Evolutionary conservation across 768 basidiomycete genomes (phyloP), one percentile per base, ranked within the genome.

Genomic region (Multifurca ochricompacta): DNA sequence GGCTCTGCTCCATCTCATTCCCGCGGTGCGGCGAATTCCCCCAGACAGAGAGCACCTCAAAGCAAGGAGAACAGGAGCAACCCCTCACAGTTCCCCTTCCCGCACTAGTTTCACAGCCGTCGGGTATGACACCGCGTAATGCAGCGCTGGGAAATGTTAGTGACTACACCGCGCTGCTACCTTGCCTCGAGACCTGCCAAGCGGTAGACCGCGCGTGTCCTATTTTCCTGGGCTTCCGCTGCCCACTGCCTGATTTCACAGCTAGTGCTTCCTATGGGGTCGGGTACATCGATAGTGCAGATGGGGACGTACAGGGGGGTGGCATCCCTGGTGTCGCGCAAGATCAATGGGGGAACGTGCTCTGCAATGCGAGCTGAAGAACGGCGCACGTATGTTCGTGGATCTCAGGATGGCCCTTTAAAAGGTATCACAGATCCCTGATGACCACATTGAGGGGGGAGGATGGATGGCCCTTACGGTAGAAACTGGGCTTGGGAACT

Each of bases 181-280:
- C 91, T 3, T 92, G 90, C 65, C 69, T 90, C 9, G 91, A 91
- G 69, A 79, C 77, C 28, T 94, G 91, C 69, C 75, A 79, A 16
- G 74, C 77, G 1, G 81, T 78, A 21, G 84, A 87, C 59, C 78
- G 91, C 25, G 78, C 87, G 10, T 94, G 91, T 65, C 91, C 91
- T 4, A 73, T 73, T 27, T 81, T 88, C 61, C 59, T 94, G 9
- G 76, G 78, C 2, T 86, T 89, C 69, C 68, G 69, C 56, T 92
- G 91, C 59, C 91, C 89, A 2, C 62, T 74, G 11, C 63, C 69
- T 45, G 62, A 67, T 32, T 84, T 83, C 62, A 87, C 84, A 54
- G 87, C 87, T 0, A 74, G 68, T 4, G 66, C 66, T 39, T 88
- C 83, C 65, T 91, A 91, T 62, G 89, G 84, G 2, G 79, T 89